Conservation (phyloP, 2,329 filamentous ascomycete genomes). For the Pyrenophora seminiperda region DNA sequence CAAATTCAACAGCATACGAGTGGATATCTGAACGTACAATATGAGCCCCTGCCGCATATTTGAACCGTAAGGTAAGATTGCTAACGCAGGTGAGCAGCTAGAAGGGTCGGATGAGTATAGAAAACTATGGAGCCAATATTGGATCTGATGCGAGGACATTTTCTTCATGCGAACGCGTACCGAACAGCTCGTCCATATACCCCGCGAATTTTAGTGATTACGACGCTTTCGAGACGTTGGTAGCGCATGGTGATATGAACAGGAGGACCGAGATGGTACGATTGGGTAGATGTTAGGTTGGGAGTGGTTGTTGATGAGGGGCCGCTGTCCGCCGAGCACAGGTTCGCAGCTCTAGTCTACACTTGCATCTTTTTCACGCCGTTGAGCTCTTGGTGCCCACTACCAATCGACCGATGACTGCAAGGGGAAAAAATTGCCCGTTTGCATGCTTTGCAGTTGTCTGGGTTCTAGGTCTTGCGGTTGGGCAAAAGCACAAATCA, state of each 20-base stretch:
- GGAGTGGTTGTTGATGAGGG: constrained; percentile 8
- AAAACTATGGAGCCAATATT: constrained; percentile 76
- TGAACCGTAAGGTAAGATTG: constrained; percentile 2
- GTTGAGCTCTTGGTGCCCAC: constrained; percentile 17
- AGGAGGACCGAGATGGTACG: constrained; percentile 4
- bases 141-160: constrained; percentile 59
- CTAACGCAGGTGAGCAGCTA: constrained; percentile 56
- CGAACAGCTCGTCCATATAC: neutral
- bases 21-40: too few relatives aligned
- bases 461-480: neutral
- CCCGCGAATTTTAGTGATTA: constrained; percentile 12
- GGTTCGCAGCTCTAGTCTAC: constrained; percentile 27
- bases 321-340: constrained; percentile 19
- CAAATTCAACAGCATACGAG: neutral
- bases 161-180: constrained; percentile 2
- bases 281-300: constrained; percentile 6
- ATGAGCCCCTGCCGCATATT: neutral
- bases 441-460: neutral
- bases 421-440: neutral
- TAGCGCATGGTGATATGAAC: neutral
- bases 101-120: constrained; percentile 71
- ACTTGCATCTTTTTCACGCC: constrained; percentile 8
- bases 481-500: too few relatives aligned
- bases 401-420: neutral
- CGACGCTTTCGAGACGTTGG: constrained; percentile 15